These are phyloP conservation scores for Blepharisma japonicum DNA, from an alignment of 73 alveolate genomes.

Conservation along the genomic window DNA sequence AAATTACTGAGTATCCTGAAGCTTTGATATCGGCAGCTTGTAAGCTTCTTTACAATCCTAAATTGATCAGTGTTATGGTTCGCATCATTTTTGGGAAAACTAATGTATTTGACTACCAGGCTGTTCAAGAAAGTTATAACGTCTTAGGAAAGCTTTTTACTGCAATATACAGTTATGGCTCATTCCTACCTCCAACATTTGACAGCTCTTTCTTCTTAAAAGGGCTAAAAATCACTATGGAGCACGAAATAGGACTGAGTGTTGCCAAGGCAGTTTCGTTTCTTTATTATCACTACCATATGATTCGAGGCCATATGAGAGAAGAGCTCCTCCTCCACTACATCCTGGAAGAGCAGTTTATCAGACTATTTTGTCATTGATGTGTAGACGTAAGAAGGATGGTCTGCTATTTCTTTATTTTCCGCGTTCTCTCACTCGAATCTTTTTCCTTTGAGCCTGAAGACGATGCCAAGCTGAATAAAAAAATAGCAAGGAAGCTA, in stretches of 20 bases:
- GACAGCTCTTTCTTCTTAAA: constrained; percentile 58
- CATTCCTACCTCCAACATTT: constrained; percentile 66
- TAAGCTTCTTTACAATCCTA: constrained; percentile 56
- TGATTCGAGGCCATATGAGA: constrained; percentile 47
- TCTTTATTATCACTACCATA: constrained; percentile 48
- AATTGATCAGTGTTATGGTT: constrained; percentile 55
- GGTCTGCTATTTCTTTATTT: constrained; percentile 54
- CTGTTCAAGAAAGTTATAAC: constrained; percentile 54
- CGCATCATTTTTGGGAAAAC: constrained; percentile 68
- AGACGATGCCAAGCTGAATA: neutral
- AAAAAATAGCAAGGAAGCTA: neutral
- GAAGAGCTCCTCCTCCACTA: constrained; percentile 35
- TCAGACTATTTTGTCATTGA: constrained; percentile 70
- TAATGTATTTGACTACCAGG: constrained; percentile 54
- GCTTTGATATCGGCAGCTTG: constrained; percentile 65
- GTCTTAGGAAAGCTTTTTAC: constrained; percentile 59
- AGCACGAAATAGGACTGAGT: constrained; percentile 60
- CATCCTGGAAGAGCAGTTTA: constrained; percentile 38
- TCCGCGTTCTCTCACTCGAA: constrained; percentile 30
- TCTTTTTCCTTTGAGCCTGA: constrained; percentile 18
- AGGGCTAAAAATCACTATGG: constrained; percentile 55
- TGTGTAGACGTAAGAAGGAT: constrained; percentile 65
- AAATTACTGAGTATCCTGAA: constrained; percentile 73
- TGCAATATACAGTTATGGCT: constrained; percentile 37
- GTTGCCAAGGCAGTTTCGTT: constrained; percentile 65